Percentiles rank a stretch among this genome's conserved stretches.
Conservation (phyloP, 1,284 basidiomycete species). For the Melampsora abietis-canadensis region DNA sequence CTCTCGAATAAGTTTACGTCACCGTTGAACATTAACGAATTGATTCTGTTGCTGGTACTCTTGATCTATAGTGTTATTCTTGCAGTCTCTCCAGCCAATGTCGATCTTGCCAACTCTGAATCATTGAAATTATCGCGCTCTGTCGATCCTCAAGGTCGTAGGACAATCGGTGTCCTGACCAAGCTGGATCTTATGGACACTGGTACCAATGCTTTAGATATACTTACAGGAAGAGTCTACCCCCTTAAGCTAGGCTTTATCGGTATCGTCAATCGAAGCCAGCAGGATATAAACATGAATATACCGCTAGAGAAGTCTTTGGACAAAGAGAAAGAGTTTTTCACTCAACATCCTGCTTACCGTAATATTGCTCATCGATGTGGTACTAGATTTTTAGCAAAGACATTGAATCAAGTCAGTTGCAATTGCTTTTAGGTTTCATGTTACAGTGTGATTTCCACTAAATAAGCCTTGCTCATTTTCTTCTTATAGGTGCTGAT, state of each 20-base stretch:
- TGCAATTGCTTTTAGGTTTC: background rate
- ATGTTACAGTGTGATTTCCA: background rate
- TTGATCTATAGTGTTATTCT: constrained; percentile 73
- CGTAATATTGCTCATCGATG: constrained; percentile 95
- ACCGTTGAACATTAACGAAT: background rate
- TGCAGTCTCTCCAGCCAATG: constrained; percentile 92
- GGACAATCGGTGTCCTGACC: constrained; percentile 92
- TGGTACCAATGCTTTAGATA: constrained; percentile 93
- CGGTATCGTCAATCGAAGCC: constrained; percentile 92
- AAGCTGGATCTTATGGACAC: constrained; percentile 99
- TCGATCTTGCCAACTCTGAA: constrained; percentile 97
- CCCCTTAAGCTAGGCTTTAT: constrained; percentile 97
- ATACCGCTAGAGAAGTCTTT: constrained; percentile 81
- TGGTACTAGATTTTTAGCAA: constrained; percentile 90
- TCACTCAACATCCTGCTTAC: constrained; percentile 83
- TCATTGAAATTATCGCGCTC: constrained; percentile 91
- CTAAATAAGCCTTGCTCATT: background rate
- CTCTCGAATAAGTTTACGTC: background rate
- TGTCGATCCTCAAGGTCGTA: constrained; percentile 89
- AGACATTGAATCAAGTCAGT: constrained; percentile 83
- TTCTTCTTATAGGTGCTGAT: constrained; percentile 69
- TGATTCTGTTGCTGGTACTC: background rate
- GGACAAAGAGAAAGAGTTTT: constrained; percentile 85
- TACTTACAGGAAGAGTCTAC: constrained; percentile 92
- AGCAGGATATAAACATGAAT: constrained; percentile 91